A percentile compares a stretch with the other conserved stretches of the same genome.
These are phyloP conservation scores for Austroboletus festivus DNA, from an alignment of 768 basidiomycete species.

Conservation along the genomic window DNA sequence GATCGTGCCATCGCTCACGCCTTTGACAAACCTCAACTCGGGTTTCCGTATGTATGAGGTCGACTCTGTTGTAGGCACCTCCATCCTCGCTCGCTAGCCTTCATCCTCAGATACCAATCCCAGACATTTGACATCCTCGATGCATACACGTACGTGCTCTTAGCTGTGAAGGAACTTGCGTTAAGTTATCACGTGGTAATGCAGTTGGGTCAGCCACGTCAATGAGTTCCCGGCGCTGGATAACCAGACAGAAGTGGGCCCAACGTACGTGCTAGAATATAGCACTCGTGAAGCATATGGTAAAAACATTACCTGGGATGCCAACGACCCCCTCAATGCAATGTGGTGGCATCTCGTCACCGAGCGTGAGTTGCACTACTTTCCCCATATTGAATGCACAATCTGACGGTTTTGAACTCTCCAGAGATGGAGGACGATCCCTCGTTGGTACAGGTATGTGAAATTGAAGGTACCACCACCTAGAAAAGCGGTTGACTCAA, in stretches of 20 bases:
- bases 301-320: constrained; percentile 48
- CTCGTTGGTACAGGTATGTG: constrained; percentile 21
- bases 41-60: constrained; percentile 55
- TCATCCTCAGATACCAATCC: background rate
- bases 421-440: constrained; percentile 25
- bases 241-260: constrained; percentile 51
- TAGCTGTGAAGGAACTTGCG: background rate
- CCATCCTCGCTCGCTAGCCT: background rate
- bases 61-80: constrained; percentile 32
- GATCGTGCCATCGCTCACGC: constrained; percentile 58
- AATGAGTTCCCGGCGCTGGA: constrained; percentile 55
- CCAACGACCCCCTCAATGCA: constrained; percentile 65
- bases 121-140: constrained; percentile 77
- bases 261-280: constrained; percentile 60
- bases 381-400: background rate
- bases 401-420: background rate
- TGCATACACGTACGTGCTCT: constrained; percentile 59
- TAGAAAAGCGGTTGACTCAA: too few species aligned
- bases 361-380: constrained; percentile 45
- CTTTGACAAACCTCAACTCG: constrained; percentile 65
- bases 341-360: constrained; percentile 81
- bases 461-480: too few species aligned
- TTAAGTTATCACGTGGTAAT: background rate
- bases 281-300: constrained; percentile 68
- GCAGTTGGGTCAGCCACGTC: constrained; percentile 64